A percentile compares a stretch with the other conserved stretches of the same genome.
phyloP scores from a whole-genome alignment of 2,329 filamentous ascomycete genomes.

The Sporothrix inflata region DNA sequence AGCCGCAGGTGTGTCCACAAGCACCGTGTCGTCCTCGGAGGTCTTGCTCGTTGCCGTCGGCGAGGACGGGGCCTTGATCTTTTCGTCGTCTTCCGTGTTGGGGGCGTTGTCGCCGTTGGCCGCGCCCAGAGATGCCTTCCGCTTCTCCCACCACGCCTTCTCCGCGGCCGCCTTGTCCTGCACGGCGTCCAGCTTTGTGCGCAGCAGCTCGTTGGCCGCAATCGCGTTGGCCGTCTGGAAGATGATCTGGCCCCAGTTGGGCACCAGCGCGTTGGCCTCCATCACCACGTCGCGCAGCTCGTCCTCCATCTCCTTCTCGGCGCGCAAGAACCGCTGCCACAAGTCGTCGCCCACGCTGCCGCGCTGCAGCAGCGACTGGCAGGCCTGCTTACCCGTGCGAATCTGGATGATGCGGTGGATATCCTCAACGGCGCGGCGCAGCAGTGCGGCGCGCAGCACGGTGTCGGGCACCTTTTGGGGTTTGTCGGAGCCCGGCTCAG shows the following conservation, averaged over 20 bases:
- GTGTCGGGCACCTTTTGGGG: conserved; percentile 74
- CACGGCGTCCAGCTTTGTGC: conserved; percentile 74
- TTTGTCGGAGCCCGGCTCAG: conserved; percentile 57
- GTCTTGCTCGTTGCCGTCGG: conserved; percentile 37
- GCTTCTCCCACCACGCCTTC: conserved; percentile 90
- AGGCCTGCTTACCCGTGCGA: conserved; percentile 83
- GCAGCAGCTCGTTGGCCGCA: conserved; percentile 77
- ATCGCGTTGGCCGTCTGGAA: conserved; percentile 99
- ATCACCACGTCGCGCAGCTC: conserved; percentile 92
- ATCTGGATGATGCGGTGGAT: conserved; percentile 90
- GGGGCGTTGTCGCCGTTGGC: conserved; percentile 49
- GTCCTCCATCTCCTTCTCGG: conserved; percentile 97
- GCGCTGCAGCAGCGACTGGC: conserved; percentile 79
- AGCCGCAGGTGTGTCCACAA: conserved; percentile 66
- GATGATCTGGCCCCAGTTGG: conserved; percentile 90
- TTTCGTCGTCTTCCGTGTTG: conserved; percentile 83
- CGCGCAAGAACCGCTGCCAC: conserved; percentile 87
- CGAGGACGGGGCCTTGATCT: conserved; percentile 23
- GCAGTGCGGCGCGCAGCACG: conserved; percentile 82
- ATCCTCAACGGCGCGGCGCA: conserved; percentile 88
- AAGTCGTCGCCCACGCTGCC: conserved; percentile 95
- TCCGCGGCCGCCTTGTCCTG: conserved; percentile 72
- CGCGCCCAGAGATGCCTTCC: conserved; percentile 47
- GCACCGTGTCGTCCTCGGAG: conserved; percentile 75
- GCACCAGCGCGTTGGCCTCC: conserved; percentile 90